These are phyloP conservation scores for Hypoxylon sp. DNA, from an alignment of 2,329 filamentous ascomycete species.

Conservation along the genomic window DNA sequence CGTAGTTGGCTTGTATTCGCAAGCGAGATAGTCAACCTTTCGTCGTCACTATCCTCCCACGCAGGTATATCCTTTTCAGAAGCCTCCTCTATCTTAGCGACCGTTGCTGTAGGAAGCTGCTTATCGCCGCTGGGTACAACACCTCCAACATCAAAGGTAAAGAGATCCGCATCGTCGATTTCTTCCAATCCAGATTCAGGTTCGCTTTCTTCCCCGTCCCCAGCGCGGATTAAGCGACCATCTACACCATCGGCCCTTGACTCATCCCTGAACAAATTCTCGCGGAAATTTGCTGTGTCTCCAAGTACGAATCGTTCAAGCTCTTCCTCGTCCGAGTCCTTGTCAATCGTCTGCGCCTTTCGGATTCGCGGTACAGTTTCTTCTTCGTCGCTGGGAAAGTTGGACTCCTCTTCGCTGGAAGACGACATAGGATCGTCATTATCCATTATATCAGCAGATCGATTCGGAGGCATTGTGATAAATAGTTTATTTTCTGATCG, in stretches of 20 bases:
- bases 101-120: slow-evolving; percentile 40
- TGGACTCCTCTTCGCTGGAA: slow-evolving; percentile 47
- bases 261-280: slow-evolving; percentile 73
- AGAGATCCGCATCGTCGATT: slow-evolving; percentile 83
- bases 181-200: slow-evolving; percentile 66
- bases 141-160: slow-evolving; percentile 80
- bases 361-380: slow-evolving; percentile 44
- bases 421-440: slow-evolving; percentile 38
- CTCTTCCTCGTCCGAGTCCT: slow-evolving; percentile 85
- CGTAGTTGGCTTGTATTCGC: slow-evolving; percentile 79
- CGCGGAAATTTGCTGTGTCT: slow-evolving; percentile 83
- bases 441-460: slow-evolving; percentile 41
- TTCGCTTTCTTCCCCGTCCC: slow-evolving; percentile 59
- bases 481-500: slow-evolving; percentile 18
- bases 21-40: slow-evolving; percentile 85
- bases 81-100: slow-evolving; percentile 42
- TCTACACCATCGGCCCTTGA: slow-evolving; percentile 46
- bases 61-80: slow-evolving; percentile 63
- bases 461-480: slow-evolving; percentile 41
- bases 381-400: slow-evolving; percentile 48
- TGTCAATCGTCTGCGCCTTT: slow-evolving; percentile 62
- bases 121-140: slow-evolving; percentile 55
- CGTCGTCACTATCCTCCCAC: slow-evolving; percentile 98
- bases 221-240: slow-evolving; percentile 48
- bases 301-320: slow-evolving; percentile 91